Evolutionary conservation across 2,329 filamentous ascomycete species (phyloP), one percentile per base, ranked within the genome.

Genomic region (Trichoderma sp.): DNA sequence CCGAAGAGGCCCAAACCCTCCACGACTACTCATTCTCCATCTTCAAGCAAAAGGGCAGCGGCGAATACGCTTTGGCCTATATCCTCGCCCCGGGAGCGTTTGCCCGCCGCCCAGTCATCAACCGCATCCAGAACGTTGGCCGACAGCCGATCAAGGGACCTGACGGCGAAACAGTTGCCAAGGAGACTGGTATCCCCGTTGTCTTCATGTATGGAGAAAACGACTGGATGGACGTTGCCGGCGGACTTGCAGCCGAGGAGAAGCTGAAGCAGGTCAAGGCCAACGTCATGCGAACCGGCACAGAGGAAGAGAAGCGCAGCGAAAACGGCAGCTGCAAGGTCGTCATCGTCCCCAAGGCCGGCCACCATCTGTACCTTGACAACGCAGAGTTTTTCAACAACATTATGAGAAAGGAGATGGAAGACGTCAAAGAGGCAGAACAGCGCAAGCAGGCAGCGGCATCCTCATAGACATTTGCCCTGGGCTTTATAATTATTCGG

Each of bases 171-270:
- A 70, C 72, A 11, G 68, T 73, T 18, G 68, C 74, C 51, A 80
- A 77, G 68, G 86, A 89, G 74, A 91, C 86, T 0, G 94, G 94
- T 1, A 84, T 94, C 60, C 95, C 96, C 0, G 84, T 98, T 37
- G 87, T 98, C 10, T 87, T 99, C 77, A 94, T 98, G 91, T 99
- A 99, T 77, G 96, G 96, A 71, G 94, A 98, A 75, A 90, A 96
- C 76, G 96, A 99, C 83, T 99, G 96, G 96, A 99, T 99, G 96
- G 96, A 99, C 73, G 90, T 96, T 10, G 89, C 89, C 0, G 96
- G 94, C 32, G 96, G 96, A 0, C 88, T 90, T 58, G 93, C 91
- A 0, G 90, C 94, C 0, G 88, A 91, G 76, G 88, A 94, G 79
- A 94, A 91, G 78, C 86, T 98, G 14, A 90, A 92, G 70, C 84